A percentile compares a stretch with the other conserved stretches of the same genome.
These are phyloP conservation scores for Amanita exitialis DNA, from an alignment of 768 basidiomycete genomes.

Conservation along the genomic window DNA sequence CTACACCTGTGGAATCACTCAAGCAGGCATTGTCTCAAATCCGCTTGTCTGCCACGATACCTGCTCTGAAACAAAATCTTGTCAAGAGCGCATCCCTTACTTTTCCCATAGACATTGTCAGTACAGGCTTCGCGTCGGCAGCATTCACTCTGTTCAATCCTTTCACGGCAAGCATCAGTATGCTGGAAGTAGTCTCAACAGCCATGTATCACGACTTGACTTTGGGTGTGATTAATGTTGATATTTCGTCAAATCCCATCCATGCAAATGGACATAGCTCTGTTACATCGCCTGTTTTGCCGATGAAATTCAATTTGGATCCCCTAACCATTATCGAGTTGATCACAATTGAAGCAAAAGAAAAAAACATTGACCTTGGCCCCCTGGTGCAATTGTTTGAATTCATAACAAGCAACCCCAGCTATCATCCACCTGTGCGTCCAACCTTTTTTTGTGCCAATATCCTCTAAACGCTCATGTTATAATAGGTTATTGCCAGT, in stretches of 20 bases:
- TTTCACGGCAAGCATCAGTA: conserved; percentile 63
- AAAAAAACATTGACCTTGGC: conserved; percentile 51
- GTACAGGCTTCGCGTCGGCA: conserved; percentile 48
- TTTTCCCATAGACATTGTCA: conserved; percentile 53
- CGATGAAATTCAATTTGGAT: conserved; percentile 55
- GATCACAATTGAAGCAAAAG: conserved; percentile 36
- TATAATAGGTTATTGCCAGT: conserved; percentile 37
- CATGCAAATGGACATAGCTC: conserved; percentile 48
- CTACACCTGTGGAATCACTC: conserved; percentile 53
- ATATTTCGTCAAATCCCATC: conserved; percentile 46
- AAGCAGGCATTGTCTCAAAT: conserved; percentile 53
- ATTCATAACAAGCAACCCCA: conserved; percentile 39
- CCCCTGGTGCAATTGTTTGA: conserved; percentile 46
- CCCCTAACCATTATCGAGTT: conserved; percentile 52
- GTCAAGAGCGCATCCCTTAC: conserved; percentile 44
- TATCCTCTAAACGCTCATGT: background rate
- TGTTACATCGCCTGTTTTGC: conserved; percentile 45
- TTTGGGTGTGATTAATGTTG: conserved; percentile 48
- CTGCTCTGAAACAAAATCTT: conserved; percentile 52
- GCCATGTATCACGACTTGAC: conserved; percentile 46
- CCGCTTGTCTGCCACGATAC: conserved; percentile 51
- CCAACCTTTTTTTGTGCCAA: background rate
- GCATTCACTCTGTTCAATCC: conserved; percentile 54
- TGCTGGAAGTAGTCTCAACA: conserved; percentile 42
- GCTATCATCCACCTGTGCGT: conserved; percentile 41